Conservation (phyloP, 805 yeast genomes). For the Metschnikowia arizonensis region DNA sequence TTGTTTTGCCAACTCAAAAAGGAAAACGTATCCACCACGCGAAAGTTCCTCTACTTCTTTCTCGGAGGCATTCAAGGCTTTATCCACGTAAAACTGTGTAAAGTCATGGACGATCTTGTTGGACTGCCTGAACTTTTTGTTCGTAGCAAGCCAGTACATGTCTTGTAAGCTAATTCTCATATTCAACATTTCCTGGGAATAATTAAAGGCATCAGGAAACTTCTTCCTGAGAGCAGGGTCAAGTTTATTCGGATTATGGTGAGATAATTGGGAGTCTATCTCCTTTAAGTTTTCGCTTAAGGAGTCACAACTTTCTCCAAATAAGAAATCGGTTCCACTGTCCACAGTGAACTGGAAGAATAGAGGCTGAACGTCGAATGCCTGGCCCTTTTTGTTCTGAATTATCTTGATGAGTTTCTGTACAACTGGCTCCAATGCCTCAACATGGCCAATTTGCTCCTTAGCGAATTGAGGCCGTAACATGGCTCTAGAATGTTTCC, state of each 20-base stretch:
- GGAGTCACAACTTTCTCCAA: constrained; percentile 18
- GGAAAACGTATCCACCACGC: constrained; percentile 41
- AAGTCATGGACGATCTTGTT: constrained; percentile 16
- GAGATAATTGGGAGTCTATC: not conserved
- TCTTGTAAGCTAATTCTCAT: constrained; percentile 13
- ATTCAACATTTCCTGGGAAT: constrained; percentile 13
- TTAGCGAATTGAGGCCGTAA: constrained; percentile 28
- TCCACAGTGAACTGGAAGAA: constrained; percentile 18
- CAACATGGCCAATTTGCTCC: constrained; percentile 26
- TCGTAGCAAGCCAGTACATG: constrained; percentile 13
- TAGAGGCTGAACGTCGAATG: constrained; percentile 16
- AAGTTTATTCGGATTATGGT: constrained; percentile 2
- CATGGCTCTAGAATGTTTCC: constrained; percentile 28
- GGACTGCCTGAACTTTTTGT: constrained; percentile 11
- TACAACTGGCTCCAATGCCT: constrained; percentile 23
- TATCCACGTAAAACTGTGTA: constrained; percentile 33
- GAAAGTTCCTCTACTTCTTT: constrained; percentile 30
- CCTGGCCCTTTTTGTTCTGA: constrained; percentile 7
- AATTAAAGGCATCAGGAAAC: constrained; percentile 17
- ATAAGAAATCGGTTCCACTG: constrained; percentile 17
- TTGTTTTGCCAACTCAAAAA: constrained; percentile 46
- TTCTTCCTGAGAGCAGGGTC: constrained; percentile 10
- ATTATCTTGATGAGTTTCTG: constrained; percentile 19
- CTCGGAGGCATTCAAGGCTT: constrained; percentile 31
- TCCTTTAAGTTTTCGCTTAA: constrained; percentile 12